These are phyloP conservation scores for Phytopythium mirpurense DNA, from an alignment of 352 stramenopile genomes.

Conservation along the genomic window DNA sequence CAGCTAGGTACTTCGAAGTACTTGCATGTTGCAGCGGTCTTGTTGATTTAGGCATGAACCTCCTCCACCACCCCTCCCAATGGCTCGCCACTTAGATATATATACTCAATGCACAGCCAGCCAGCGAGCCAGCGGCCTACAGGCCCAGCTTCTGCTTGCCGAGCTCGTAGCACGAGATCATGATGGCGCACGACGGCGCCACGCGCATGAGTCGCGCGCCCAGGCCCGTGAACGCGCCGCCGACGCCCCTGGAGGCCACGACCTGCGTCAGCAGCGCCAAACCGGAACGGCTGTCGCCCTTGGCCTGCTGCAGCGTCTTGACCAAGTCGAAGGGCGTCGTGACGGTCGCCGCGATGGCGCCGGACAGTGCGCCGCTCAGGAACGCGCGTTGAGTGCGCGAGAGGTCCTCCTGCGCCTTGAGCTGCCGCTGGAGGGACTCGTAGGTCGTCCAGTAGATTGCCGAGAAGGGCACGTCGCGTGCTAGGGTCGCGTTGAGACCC, in stretches of 20 bases:
- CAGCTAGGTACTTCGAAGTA: too few species aligned
- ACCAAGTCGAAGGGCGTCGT: slow-evolving; percentile 96
- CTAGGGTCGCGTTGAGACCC: slow-evolving; percentile 88
- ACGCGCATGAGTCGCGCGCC: slow-evolving; percentile 61
- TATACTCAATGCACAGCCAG: too few species aligned
- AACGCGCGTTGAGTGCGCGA: slow-evolving; percentile 76
- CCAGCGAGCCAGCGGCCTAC: too few species aligned
- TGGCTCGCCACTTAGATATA: slow-evolving; percentile 2
- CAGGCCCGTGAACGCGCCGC: slow-evolving; percentile 60
- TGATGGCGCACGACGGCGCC: slow-evolving; percentile 79
- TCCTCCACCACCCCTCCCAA: too few species aligned
- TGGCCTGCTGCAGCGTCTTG: slow-evolving; percentile 89
- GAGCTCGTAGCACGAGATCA: slow-evolving; percentile 83
- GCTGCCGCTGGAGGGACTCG: slow-evolving; percentile 61
- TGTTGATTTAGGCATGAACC: neutral
- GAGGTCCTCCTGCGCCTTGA: slow-evolving; percentile 18
- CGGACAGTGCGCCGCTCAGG: slow-evolving; percentile 76
- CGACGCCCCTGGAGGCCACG: slow-evolving; percentile 35
- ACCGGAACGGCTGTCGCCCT: slow-evolving; percentile 32
- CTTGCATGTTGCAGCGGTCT: too few species aligned
- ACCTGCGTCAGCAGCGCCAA: slow-evolving; percentile 42
- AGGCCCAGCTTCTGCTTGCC: slow-evolving; percentile 69
- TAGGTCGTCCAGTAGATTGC: slow-evolving; percentile 94
- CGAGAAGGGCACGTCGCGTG: slow-evolving; percentile 93
- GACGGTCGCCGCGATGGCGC: slow-evolving; percentile 81